phyloP scores from a whole-genome alignment of 768 basidiomycete species.

The Cyclocybe cylindracea region DNA sequence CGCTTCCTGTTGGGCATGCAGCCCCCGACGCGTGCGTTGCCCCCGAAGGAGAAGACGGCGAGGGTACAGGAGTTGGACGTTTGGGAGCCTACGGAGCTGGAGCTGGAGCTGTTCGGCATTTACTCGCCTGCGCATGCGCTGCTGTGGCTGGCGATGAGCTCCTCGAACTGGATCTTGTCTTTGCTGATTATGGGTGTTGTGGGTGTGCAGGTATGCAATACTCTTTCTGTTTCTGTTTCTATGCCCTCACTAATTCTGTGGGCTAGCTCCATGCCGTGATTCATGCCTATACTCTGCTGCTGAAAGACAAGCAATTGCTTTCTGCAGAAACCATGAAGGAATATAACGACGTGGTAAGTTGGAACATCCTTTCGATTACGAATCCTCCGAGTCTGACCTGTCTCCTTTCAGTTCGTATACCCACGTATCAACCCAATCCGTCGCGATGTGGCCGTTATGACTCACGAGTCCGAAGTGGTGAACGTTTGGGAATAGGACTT shows the following conservation, averaged over 20 bases:
- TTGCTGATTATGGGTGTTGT: constrained; percentile 66
- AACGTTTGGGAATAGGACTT: constrained; percentile 50
- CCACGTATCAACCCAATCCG: constrained; percentile 79
- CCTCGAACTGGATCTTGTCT: constrained; percentile 78
- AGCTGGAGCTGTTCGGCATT: constrained; percentile 66
- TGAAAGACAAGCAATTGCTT: constrained; percentile 77
- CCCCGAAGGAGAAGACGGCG: constrained; percentile 41
- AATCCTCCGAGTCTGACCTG: not conserved
- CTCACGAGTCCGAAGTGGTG: constrained; percentile 79
- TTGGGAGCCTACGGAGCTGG: constrained; percentile 76
- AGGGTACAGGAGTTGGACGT: constrained; percentile 77
- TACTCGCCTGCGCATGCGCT: constrained; percentile 80
- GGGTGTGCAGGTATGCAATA: constrained; percentile 55
- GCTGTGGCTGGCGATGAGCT: constrained; percentile 70
- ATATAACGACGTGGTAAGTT: constrained; percentile 75
- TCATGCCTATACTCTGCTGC: constrained; percentile 57
- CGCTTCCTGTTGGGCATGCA: constrained; percentile 69
- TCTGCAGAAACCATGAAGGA: constrained; percentile 82
- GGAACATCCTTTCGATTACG: not conserved
- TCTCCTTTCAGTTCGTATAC: constrained; percentile 65
- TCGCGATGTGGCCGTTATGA: constrained; percentile 82
- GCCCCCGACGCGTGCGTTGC: constrained; percentile 38
- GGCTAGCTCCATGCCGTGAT: constrained; percentile 50
- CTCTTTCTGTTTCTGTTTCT: not conserved
- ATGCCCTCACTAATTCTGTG: not conserved